Conservation (phyloP, 306 rosid species). For the Gastrolobium villosum region DNA sequence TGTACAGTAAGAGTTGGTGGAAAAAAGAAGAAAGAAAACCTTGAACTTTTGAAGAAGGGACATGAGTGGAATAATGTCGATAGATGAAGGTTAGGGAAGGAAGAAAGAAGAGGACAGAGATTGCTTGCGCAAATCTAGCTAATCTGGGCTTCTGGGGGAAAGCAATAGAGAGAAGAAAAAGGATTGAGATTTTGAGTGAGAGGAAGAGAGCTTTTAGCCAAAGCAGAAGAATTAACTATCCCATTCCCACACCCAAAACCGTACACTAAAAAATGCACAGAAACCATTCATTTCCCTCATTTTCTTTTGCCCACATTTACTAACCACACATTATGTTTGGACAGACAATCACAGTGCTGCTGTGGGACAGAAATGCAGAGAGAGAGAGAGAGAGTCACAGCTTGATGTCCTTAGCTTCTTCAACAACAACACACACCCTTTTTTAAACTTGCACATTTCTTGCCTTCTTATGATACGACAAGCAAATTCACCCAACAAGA, state of each 20-base stretch:
- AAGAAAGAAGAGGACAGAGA: slow-evolving; percentile 57
- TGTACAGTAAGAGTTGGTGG: no score
- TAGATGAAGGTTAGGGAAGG: slow-evolving; percentile 58
- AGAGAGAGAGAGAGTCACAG: slow-evolving; percentile 7
- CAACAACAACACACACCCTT: neutral
- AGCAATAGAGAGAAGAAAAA: slow-evolving; percentile 20
- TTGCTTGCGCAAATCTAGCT: slow-evolving; percentile 96
- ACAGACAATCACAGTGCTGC: slow-evolving; percentile 52
- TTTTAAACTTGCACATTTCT: slow-evolving; percentile 16
- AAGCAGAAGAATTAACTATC: neutral
- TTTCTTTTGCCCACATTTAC: slow-evolving; percentile 55
- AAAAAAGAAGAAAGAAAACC: no score
- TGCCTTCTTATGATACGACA: slow-evolving; percentile 43
- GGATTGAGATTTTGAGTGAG: slow-evolving; percentile 16
- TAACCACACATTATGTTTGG: slow-evolving; percentile 62
- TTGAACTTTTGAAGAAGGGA: slow-evolving; percentile 21
- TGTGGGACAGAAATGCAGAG: slow-evolving; percentile 14
- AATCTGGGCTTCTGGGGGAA: slow-evolving; percentile 62
- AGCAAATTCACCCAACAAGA: slow-evolving; percentile 18
- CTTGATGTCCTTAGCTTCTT: slow-evolving; percentile 9
- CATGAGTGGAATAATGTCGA: slow-evolving; percentile 45
- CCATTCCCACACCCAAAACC: slow-evolving; percentile 22
- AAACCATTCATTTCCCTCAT: slow-evolving; percentile 47
- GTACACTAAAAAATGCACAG: slow-evolving; percentile 52
- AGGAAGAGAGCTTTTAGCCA: neutral